Evolutionary conservation across 495 filamentous ascomycete species (phyloP), one percentile per base, ranked within the genome.

Genomic region (Xylaria flabelliformis): DNA sequence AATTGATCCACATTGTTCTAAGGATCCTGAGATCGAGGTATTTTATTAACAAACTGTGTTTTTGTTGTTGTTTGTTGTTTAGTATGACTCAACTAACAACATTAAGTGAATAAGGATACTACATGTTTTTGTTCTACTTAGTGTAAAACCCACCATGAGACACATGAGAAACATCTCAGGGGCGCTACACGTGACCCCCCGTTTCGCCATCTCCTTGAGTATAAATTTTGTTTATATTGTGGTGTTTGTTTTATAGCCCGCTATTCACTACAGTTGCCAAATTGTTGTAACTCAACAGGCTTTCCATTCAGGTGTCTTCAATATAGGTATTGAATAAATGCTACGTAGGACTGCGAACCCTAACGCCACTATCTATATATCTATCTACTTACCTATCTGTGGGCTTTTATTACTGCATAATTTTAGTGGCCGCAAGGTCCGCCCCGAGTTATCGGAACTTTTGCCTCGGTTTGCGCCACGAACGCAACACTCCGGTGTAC

Each of bases 151-250:
- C 21, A 21, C 61, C 29, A 10, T 64, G 61, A 64, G 64, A 39
- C 64, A 51, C 29, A 24, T 67, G 17, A 67, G 64, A 51, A 51
- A 67, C 41, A 34, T 19, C 39, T 44, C 36, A 64, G 61, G 61
- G 61, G 26, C 19, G 19, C 46, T 46, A 50, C 64, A 67, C 46
- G 64, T 67, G 64, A 51, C 46, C 4, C 9, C 46, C 9, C 32
- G 46, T 44, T n/a, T 64, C 12, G 48, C 53, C 64, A 17, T 39
- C 64, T 67, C 46, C 64, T 67, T 50, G 4, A 1, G 1, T 41
- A 1, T 32, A 5, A 46, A 3, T 12, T 9, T 53, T 12, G 50
- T 53, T 53, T 32, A 17, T 32, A 56, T 17, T 26, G 19, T 32
- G 32, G 8, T 7, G 8, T 61, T 61, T 34, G 0, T 17, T 61